Base-by-base conservation (phyloP, 108 stramenopile genomes). In the Chaetoceros tenuissimus region DNA sequence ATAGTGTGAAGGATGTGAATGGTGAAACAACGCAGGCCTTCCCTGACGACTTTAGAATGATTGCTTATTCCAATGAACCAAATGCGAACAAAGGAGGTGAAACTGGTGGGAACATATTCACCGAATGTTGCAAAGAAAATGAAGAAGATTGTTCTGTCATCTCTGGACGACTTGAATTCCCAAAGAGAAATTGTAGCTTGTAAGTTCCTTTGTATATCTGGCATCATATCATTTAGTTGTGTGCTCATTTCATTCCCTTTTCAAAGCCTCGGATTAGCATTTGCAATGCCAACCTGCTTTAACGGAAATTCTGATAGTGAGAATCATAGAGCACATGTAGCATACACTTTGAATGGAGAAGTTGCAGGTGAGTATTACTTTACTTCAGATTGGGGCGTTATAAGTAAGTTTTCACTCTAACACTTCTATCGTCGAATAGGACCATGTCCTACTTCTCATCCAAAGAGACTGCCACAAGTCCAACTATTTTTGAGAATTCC, bases 261-360 rank as follows among this genome's bases (percentile, higher is more conserved):
- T n/a, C n/a, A n/a, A n/a, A n/a, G n/a, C 28, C 16, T 54, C n/a
- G 45, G 31, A 19, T 31, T 43, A 27, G 45, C 60, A 20, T 22
- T 49, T 26, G 69, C 59, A 13, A 60, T 65, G 58, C 64, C 64
- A 17, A 70, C 69, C 28, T 70, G 69, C 44, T 70, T 64, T 58
- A 31, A 60, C 27, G 69, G 61, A 2, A 21, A n/a, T 19, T 31
- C 46, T n/a, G 28, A 49, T 21, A 18, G 2, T 20, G 43, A 46
- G 20, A 47, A 68, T 28, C 67, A 62, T 25, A 56, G 29, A 25
- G 28, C 24, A 1, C 68, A 69, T 22, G 40, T 69, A 48, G 49
- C 65, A 1, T 71, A 71, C 28, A 71, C 70, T 24, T 21, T 21
- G 0, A 50, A 66, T 54, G 70, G 70, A 21, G 45, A 52, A 19